These are phyloP conservation scores for Chamaenerion angustifolium DNA, from an alignment of 345 rosid species.

Conservation along the genomic window DNA sequence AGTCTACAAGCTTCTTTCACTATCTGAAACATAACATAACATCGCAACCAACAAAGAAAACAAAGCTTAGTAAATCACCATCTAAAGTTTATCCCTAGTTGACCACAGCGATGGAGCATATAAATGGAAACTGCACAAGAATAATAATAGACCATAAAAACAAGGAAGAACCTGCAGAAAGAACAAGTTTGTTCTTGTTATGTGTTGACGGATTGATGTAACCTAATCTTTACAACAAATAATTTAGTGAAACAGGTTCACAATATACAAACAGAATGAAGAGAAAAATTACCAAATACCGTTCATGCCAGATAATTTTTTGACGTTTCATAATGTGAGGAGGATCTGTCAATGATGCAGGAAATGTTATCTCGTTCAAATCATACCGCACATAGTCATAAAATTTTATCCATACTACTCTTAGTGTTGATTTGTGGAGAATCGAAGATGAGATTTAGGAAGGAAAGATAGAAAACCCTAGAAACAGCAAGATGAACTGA, in stretches of 20 bases:
- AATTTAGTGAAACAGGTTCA: conserved; percentile 14
- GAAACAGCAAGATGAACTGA: too few species aligned
- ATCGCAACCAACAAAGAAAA: too few species aligned
- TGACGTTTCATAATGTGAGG: conserved; percentile 64
- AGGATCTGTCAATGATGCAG: conserved; percentile 83
- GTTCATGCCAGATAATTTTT: conserved; percentile 72
- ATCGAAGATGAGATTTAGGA: too few species aligned
- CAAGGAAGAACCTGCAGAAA: background rate
- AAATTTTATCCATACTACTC: conserved; percentile 37
- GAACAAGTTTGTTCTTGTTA: conserved; percentile 1
- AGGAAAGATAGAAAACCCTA: too few species aligned
- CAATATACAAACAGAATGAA: conserved; percentile 9
- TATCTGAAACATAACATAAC: conserved; percentile 22
- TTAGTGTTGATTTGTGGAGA: too few species aligned
- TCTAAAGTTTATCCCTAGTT: too few species aligned
- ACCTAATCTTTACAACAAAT: background rate
- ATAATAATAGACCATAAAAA: too few species aligned
- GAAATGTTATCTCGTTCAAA: conserved; percentile 82
- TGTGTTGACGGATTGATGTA: background rate
- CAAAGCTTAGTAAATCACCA: too few species aligned
- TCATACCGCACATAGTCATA: conserved; percentile 67
- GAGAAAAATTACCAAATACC: conserved; percentile 32
- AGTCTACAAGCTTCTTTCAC: conserved; percentile 87
- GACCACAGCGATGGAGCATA: too few species aligned
- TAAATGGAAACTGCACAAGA: too few species aligned